These are phyloP conservation scores for Carex myosuroides DNA, from an alignment of 176 grass and related monocot genomes.

Conservation along the genomic window DNA sequence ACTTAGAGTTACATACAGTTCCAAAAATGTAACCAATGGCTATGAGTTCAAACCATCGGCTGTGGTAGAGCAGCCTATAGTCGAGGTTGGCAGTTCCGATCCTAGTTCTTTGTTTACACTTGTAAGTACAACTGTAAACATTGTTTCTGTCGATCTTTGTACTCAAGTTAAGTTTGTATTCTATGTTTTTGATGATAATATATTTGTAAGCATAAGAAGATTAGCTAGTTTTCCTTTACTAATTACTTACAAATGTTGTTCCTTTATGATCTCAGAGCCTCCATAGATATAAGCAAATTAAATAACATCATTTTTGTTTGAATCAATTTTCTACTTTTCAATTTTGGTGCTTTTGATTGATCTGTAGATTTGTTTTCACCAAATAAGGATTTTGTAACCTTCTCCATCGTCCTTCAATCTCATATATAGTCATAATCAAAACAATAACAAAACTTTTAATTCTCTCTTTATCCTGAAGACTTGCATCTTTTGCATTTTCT, in stretches of 20 bases:
- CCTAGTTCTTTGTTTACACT: constrained; percentile 62
- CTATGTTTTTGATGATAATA: background rate
- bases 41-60: constrained; percentile 49
- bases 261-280: background rate
- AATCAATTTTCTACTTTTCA: background rate
- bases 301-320: background rate
- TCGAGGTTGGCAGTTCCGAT: constrained; percentile 44
- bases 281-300: background rate
- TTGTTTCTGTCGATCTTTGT: background rate
- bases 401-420: background rate
- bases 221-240: background rate
- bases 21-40: constrained; percentile 46
- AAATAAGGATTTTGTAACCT: background rate
- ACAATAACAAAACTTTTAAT: background rate
- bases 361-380: background rate
- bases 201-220: too few relatives aligned
- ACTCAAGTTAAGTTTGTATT: background rate
- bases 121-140: constrained; percentile 17
- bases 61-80: constrained; percentile 40
- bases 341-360: background rate
- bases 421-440: background rate
- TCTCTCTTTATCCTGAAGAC: background rate
- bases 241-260: background rate
- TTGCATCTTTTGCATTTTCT: background rate
- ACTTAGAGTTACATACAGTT: constrained; percentile 44